Evolutionary conservation across 139 green algal species (phyloP).

Genomic region (Chlamydomonas sp.): DNA sequence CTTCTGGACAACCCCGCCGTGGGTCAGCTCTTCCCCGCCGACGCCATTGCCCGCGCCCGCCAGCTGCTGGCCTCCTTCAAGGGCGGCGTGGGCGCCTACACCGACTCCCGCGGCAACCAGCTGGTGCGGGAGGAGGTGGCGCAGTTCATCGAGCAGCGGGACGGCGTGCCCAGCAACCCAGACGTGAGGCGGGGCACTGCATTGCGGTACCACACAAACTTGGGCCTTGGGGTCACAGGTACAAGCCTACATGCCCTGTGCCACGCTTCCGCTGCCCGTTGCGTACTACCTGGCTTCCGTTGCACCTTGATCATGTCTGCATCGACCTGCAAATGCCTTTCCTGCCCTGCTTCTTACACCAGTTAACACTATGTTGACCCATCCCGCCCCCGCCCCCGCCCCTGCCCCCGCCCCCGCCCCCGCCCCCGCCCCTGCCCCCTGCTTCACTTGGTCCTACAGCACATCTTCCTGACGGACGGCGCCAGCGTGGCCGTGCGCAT

Average conservation of each 20-base stretch:
- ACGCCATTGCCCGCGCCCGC: conserved; percentile 81
- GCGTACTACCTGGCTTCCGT: not conserved
- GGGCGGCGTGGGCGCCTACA: conserved; percentile 83
- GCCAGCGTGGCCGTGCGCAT: conserved; percentile 80
- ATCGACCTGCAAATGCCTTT: too few relatives aligned
- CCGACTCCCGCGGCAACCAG: conserved; percentile 76
- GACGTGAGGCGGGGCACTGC: conserved; percentile 46
- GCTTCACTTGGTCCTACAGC: conserved; percentile 55
- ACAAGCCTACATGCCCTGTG: not conserved
- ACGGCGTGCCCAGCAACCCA: conserved; percentile 74
- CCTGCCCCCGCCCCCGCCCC: too few relatives aligned
- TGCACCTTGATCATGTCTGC: too few relatives aligned
- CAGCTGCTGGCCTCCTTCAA: conserved; percentile 69
- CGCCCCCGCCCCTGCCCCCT: too few relatives aligned
- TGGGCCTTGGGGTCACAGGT: too few relatives aligned
- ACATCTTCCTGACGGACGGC: conserved; percentile 91
- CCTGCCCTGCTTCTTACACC: too few relatives aligned
- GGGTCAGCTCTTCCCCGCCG: conserved; percentile 72
- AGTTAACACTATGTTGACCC: too few relatives aligned
- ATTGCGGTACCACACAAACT: not conserved
- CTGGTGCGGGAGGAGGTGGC: conserved; percentile 81
- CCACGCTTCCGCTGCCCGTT: not conserved
- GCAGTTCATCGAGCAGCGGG: conserved; percentile 78
- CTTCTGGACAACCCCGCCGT: conserved; percentile 76
- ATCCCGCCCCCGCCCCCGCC: too few relatives aligned